Evolutionary conservation across 129 eudicot species (phyloP).

Genomic region (Erigeron canadensis): DNA sequence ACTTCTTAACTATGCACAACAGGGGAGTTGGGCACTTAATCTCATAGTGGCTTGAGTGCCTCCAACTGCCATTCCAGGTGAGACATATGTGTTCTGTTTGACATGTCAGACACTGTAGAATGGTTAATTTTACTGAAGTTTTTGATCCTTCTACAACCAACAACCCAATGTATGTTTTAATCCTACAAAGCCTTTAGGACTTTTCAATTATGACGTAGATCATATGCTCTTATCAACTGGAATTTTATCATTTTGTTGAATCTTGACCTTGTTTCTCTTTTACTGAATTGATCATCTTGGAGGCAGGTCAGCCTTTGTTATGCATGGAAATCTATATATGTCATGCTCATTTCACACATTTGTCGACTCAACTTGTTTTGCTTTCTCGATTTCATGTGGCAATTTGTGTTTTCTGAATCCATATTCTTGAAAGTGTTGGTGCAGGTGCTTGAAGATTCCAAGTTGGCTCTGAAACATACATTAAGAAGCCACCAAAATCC

Average conservation of each 20-base stretch:
- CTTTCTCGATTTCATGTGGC: slow-evolving; percentile 6
- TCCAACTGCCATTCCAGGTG: slow-evolving; percentile 89
- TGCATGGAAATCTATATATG: slow-evolving; percentile 11
- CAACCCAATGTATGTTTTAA: neutral
- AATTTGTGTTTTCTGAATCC: slow-evolving; percentile 24
- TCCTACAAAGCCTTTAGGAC: slow-evolving; percentile 11
- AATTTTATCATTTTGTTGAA: slow-evolving; percentile 10
- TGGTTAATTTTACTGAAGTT: neutral
- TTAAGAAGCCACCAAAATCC: slow-evolving; percentile 78
- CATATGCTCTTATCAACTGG: slow-evolving; percentile 4
- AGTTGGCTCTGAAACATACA: slow-evolving; percentile 45
- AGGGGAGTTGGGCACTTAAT: slow-evolving; percentile 80
- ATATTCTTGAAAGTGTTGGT: slow-evolving; percentile 18
- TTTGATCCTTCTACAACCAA: slow-evolving; percentile 15
- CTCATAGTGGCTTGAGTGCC: slow-evolving; percentile 79
- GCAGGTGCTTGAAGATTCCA: slow-evolving; percentile 70
- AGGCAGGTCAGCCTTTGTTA: slow-evolving; percentile 10
- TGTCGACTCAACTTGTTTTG: slow-evolving; percentile 4
- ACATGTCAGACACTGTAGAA: slow-evolving; percentile 25
- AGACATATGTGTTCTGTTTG: slow-evolving; percentile 44
- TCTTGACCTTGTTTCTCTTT: slow-evolving; percentile 10
- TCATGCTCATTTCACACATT: slow-evolving; percentile 1
- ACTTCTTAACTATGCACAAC: slow-evolving; percentile 46
- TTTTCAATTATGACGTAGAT: neutral
- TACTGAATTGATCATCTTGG: neutral